Evolutionary conservation across 495 filamentous ascomycete genomes (phyloP), one percentile per base, ranked within the genome.

Genomic region (Astrothelium subdiscretum): DNA sequence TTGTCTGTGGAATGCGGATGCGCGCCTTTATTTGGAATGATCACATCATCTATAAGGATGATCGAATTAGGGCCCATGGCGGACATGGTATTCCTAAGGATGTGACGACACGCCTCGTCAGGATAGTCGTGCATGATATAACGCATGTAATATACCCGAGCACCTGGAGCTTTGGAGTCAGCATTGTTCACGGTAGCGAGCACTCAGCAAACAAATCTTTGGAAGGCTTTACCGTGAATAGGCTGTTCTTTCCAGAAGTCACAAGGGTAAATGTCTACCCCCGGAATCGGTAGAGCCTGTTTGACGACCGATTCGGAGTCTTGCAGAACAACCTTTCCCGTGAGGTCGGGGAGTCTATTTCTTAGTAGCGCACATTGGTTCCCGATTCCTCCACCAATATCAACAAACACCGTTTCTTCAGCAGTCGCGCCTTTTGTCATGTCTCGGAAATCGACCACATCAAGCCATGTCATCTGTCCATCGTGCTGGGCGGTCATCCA

Each of bases 51-150:
- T 31, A 64, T 66, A 52, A 66, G 35, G 11, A 66, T 35, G 3
- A 44, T 31, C 4, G 60, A 63, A 24, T 64, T 27, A 1, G 6
- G 18, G 31, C 32, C 43, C 65, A 67, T 65, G 2, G 65, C 65
- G 6, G 24, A 57, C 18, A 61, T 58, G 26, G 62, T n/a, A n/a
- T 65, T 27, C 5, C 27, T 13, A 4, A 65, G 38, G n/a, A 67
- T 67, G 13, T 43, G 44, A n/a, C 13, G 5, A 32, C 57, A 43
- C 54, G 60, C 58, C 11, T 61, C 63, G 58, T 67, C 65, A 15
- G 57, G 20, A 59, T 63, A 67, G 40, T 67, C 65, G 40, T 67
- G 65, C 62, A 67, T 32, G 31, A 67, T 57, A 10, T 24, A 24
- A 32, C 62, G 62, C 32, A 67, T 18, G 58, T 44, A 67, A 38